These are phyloP conservation scores for Claviceps sp. DNA, from an alignment of 2,329 filamentous ascomycete genomes.

Conservation along the genomic window DNA sequence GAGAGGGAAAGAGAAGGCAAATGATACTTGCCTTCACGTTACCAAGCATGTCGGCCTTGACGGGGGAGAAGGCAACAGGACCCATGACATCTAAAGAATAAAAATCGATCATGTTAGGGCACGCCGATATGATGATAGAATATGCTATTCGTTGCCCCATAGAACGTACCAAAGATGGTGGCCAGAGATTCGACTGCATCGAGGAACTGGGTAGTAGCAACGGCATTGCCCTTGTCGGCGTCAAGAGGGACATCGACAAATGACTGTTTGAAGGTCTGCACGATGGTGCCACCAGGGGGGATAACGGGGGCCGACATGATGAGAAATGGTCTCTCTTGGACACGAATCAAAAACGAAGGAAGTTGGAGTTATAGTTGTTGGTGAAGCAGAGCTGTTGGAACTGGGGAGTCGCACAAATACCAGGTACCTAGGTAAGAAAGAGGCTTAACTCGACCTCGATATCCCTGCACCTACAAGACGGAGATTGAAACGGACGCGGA, in stretches of 20 bases:
- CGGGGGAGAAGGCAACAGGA: conserved; percentile 68
- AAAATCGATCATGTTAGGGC: neutral
- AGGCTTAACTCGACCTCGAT: neutral
- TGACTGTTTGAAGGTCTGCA: conserved; percentile 71
- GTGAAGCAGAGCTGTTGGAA: neutral
- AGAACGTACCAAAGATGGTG: conserved; percentile 61
- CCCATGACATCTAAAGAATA: conserved; percentile 43
- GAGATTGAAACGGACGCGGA: neutral
- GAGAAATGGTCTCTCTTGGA: conserved; percentile 3
- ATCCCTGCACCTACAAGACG: neutral
- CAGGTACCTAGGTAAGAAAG: neutral
- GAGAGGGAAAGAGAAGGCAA: neutral
- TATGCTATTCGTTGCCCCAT: neutral
- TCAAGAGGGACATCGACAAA: conserved; percentile 75
- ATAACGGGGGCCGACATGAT: conserved; percentile 39
- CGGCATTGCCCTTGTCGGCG: conserved; percentile 57
- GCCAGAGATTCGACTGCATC: conserved; percentile 80
- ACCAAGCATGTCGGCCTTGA: conserved; percentile 81
- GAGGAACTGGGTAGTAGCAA: conserved; percentile 77
- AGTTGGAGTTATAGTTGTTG: no score
- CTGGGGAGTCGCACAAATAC: neutral
- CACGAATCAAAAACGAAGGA: neutral
- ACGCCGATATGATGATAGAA: neutral
- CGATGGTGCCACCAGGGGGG: conserved; percentile 62
- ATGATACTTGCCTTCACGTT: conserved; percentile 64